Percentiles rank a stretch among this genome's conserved stretches.
phyloP scores from a whole-genome alignment of 2,329 filamentous ascomycete species.

The Fusarium sp. region DNA sequence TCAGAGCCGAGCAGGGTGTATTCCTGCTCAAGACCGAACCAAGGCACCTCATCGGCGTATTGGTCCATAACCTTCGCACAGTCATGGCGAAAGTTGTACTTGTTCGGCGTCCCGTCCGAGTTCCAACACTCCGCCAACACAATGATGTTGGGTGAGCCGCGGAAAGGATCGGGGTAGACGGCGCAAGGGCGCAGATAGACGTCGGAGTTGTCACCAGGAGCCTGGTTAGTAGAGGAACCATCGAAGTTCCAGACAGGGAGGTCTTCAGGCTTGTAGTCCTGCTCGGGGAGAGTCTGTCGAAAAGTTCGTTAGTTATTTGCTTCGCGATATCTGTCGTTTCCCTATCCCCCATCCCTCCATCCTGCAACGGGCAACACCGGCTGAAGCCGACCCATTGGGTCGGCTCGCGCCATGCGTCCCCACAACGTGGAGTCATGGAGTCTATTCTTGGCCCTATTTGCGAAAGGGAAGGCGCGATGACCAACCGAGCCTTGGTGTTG shows the following conservation, averaged over 20 bases:
- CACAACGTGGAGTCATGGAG: constrained; percentile 6
- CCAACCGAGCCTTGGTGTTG: constrained; percentile 22
- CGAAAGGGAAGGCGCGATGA: constrained; percentile 21
- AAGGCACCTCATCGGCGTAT: constrained; percentile 85
- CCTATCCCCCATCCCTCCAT: neutral
- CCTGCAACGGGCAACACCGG: constrained; percentile 23
- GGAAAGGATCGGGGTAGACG: constrained; percentile 93
- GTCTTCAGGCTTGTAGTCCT: constrained; percentile 64
- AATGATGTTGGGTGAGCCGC: constrained; percentile 88
- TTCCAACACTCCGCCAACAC: constrained; percentile 97
- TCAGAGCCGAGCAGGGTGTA: constrained; percentile 84
- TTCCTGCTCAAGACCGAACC: constrained; percentile 99
- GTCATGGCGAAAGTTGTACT: constrained; percentile 98
- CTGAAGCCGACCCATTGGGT: constrained; percentile 1
- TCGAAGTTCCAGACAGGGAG: constrained; percentile 70
- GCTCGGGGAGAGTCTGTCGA: constrained; percentile 63
- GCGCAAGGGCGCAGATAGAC: constrained; percentile 94
- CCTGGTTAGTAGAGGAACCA: constrained; percentile 92
- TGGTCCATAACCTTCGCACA: constrained; percentile 89
- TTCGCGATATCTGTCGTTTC: neutral
- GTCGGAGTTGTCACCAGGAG: constrained; percentile 94
- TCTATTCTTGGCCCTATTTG: constrained; percentile 30
- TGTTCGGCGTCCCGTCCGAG: constrained; percentile 93
- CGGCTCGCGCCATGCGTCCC: constrained; percentile 15
- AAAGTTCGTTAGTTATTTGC: neutral